Base-by-base conservation (phyloP, 2,329 filamentous ascomycete genomes). In the Diaporthe velutina region DNA sequence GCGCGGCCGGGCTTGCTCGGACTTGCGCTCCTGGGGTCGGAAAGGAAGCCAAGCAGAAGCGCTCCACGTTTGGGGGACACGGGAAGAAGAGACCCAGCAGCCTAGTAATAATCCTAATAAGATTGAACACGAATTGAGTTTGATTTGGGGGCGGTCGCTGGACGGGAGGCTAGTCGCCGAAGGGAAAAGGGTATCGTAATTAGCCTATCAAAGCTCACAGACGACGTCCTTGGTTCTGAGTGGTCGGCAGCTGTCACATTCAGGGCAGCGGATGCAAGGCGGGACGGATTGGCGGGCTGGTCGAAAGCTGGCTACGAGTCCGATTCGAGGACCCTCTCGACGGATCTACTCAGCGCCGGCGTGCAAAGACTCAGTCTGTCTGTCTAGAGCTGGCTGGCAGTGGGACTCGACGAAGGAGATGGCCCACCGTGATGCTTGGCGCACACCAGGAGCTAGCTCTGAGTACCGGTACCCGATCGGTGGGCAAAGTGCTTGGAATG, bases 381-480 rank as follows among this genome's bases (percentile, higher is more conserved):
- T 22, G 66, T 17, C 48, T 13, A 70, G 67, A 42, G 13, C 22
- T 48, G 28, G 68, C 54, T 71, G 55, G 68, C 38, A 48, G 54
- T 30, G 52, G 54, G 28, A 40, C 60, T 33, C 9, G 60, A 48
- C 40, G 28, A 66, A n/a, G 40, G 22, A 12, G 19, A 48, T 13
- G 60, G 58, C 40, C 25, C 28, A 66, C 58, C 58, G 38, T 28
- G 58, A 30, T 64, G 58, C 58, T 64, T 64, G 58, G 58, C 58
- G 40, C 58, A 64, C 38, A 64, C 60, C 42, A 33, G 30, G 60
- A 35, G n/a, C 48, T 25, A 52, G 19, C 22, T 40, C 22, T 45
- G n/a, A 42, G 38, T 22, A 40, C n/a, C 60, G 25, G 40, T n/a
- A 60, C 33, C 33, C 35, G n/a, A 60, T 33, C 25, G 40, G 2